Percentiles rank a stretch among this genome's conserved stretches.
Evolutionary conservation across 371 early-diverging fungal species (phyloP).

Genomic region (Cokeromyces recurvatus): DNA sequence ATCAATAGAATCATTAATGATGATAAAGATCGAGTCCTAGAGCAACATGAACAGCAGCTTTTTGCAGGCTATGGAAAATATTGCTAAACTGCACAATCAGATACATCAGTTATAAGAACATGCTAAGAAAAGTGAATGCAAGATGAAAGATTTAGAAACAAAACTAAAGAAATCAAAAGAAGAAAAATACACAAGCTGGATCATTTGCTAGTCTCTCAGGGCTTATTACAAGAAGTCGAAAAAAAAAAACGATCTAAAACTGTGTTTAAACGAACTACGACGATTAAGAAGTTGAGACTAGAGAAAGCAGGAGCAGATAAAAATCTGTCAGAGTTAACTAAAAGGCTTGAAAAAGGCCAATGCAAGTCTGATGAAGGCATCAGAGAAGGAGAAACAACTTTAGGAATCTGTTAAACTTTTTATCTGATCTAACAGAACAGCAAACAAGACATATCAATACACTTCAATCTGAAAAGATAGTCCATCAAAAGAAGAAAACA

Average conservation of each 20-base stretch:
- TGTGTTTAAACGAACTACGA: conserved; percentile 68
- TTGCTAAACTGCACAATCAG: conserved; percentile 57
- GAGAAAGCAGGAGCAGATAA: conserved; percentile 67
- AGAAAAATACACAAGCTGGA: no score
- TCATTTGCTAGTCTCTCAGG: no score
- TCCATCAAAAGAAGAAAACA: conserved; percentile 32
- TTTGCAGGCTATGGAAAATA: conserved; percentile 57
- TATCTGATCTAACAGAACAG: conserved; percentile 50
- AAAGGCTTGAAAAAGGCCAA: conserved; percentile 53
- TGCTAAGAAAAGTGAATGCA: conserved; percentile 16
- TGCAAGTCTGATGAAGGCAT: conserved; percentile 50
- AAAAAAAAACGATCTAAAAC: conserved; percentile 74
- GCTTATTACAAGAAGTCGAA: conserved; percentile 69
- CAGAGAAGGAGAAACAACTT: conserved; percentile 55
- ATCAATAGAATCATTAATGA: no score
- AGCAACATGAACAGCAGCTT: conserved; percentile 64
- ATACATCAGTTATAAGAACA: conserved; percentile 46
- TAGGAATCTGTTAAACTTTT: conserved; percentile 52
- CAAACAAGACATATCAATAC: conserved; percentile 63
- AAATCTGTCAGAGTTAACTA: conserved; percentile 46
- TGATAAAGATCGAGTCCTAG: conserved; percentile 36
- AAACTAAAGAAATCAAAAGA: not conserved
- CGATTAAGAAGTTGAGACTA: conserved; percentile 67
- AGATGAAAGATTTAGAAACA: conserved; percentile 7
- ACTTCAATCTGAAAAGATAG: conserved; percentile 52